Base-by-base conservation (phyloP, 306 rosid genomes). In the Canavalia ensiformis region DNA sequence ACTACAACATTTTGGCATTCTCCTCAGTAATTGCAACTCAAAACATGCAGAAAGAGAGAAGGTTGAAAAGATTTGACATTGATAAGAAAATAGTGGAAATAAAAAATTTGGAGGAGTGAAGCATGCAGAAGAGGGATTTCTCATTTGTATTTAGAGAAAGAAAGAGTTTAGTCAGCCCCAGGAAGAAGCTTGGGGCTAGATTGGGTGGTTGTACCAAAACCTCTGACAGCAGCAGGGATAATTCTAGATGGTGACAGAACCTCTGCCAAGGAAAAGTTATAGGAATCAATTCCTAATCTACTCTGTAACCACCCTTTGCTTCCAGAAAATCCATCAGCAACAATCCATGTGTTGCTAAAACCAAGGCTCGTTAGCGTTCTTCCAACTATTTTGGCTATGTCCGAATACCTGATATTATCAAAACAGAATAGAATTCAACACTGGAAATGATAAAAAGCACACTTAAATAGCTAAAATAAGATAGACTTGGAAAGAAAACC, bases 301-400 rank as follows among this genome's bases (percentile, higher is more conserved):
- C 99, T 96, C 78, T 93, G 98, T 33, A 96, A 82, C 98, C 98
- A 96, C 29, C 98, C 98, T 84, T 73, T 90, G 75, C 75, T 76
- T 31, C 98, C 99, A 7, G 96, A 91, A 88, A 91, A 95, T n/a
- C 99, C 99, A 82, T 90, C 97, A 5, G 91, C 91, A 62, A 93
- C 98, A 4, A 76, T 82, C 91, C 90, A 92, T 37, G 90, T 31
- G 82, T 90, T 89, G 88, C 88, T 88, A 29, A 89, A 96, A 41
- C 97, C 97, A 62, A 90, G 90, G 81, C 44, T 82, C 4, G 94
- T 92, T 4, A 96, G 78, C 3, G 91, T 80, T 84, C 87, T 92
- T 28, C 98, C 99, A 39, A 90, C 99, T 82, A 76, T 65, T 89
- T 93, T 96, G 10, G 90, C 97, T 1, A 91, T 84, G 81, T 91